Evolutionary conservation across 2,329 filamentous ascomycete genomes (phyloP), one percentile per base, ranked within the genome.

Genomic region (Pezicula neosporulosa): DNA sequence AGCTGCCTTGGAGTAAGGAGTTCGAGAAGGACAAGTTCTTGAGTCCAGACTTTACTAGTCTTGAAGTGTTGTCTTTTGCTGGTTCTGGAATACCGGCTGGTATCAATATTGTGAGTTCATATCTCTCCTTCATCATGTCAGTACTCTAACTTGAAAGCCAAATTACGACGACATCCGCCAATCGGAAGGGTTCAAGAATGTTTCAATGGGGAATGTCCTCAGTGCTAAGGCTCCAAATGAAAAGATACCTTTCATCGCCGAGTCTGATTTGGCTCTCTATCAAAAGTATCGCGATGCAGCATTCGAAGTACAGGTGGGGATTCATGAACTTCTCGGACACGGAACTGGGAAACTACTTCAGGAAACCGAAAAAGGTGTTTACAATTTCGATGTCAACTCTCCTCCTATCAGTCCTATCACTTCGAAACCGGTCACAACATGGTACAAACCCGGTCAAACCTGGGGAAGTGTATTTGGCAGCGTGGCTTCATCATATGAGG

Each of bases 21-120:
- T 99, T 97, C 59, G 94, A 99, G 68, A 97, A 97, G 71, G 92
- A 97, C 74, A 91, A 88, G 64, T 99, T 99, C 70, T 72, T 96
- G 35, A 93, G 90, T 48, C 94, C 94, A 0, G 94, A 99, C 68
- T 99, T 99, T 66, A 97, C 94, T 0, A 94, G 89, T 9, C 78
- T 97, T 2, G 94, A 99, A 68, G 91, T 97, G 3, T 72, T 97
- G 54, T 90, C 87, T 1, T 97, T 97, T 61, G 80, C 81, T 66
- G 81, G 76, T 10, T 58, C 55, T 51, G 86, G 82, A 51, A 88
- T 87, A 49, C 83, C 83, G 9, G 83, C 82, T 21, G 84, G 85
- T 24, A 86, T 86, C 63, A 86, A 86, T 60, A 84, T 86, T 51
- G 61, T 59, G 27, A 55, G 57, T 47, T 16, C n/a, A 21, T 15